Conservation (phyloP, 75 land plant species). For the Isoetes taiwanensis region DNA sequence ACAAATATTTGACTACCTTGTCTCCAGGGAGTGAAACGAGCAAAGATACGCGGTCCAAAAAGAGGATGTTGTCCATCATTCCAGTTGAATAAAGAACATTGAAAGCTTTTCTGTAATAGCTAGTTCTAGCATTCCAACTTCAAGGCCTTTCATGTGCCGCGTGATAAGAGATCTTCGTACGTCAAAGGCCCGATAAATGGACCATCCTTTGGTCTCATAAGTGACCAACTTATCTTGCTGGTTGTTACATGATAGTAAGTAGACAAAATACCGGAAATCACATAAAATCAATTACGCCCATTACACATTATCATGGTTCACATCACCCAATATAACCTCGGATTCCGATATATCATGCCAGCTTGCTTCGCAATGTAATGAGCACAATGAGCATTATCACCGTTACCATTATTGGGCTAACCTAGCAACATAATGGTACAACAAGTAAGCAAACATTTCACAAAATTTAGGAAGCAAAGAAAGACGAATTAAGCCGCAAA, state of each 20-base stretch:
- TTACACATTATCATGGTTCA: neutral
- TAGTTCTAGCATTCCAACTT: neutral
- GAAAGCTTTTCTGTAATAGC: conserved; percentile 5
- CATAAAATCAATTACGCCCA: no score
- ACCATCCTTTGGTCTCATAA: no score
- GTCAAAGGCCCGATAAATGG: neutral
- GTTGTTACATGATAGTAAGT: no score
- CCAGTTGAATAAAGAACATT: neutral
- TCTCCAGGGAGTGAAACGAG: neutral
- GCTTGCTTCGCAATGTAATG: conserved; percentile 2
- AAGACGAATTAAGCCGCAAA: no score
- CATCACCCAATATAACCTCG: neutral
- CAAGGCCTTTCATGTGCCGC: conserved; percentile 2
- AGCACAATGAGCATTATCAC: conserved; percentile 3
- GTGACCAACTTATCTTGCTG: neutral
- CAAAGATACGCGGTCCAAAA: neutral
- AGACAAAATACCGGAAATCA: no score
- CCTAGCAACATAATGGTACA: no score
- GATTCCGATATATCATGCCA: neutral
- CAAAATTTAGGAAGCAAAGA: no score
- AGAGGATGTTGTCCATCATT: conserved; percentile 1
- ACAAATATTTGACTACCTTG: no score
- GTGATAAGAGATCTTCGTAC: neutral
- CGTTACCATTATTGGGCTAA: conserved; percentile 2
- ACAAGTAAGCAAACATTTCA: no score